Percentiles rank a stretch among this genome's conserved stretches.
Evolutionary conservation across 129 eudicot species (phyloP).

Genomic region (Sambucus nigra): DNA sequence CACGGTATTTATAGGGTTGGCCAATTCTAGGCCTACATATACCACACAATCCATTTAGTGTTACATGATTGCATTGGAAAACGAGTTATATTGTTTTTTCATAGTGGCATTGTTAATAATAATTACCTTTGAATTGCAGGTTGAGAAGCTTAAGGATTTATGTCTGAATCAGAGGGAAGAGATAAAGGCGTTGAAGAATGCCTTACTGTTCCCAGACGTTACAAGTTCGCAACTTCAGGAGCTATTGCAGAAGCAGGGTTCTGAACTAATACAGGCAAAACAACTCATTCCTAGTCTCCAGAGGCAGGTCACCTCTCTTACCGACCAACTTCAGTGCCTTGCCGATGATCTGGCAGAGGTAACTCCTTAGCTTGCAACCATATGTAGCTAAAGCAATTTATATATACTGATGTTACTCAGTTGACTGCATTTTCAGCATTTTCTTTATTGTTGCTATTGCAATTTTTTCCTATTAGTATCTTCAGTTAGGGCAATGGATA

Average conservation of each 20-base stretch:
- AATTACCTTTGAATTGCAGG: conserved; percentile 26
- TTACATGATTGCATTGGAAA: not conserved
- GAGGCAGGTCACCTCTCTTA: conserved; percentile 78
- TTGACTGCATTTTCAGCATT: no score
- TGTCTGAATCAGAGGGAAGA: conserved; percentile 96
- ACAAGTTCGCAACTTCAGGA: conserved; percentile 48
- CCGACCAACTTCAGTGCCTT: conserved; percentile 70
- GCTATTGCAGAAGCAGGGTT: conserved; percentile 60
- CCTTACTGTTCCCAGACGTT: conserved; percentile 73
- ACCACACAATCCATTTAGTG: no score
- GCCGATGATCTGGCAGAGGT: conserved; percentile 95
- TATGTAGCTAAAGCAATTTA: not conserved
- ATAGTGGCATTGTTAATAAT: not conserved
- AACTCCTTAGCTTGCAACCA: not conserved
- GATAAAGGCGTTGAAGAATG: conserved; percentile 71
- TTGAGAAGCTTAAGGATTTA: conserved; percentile 82
- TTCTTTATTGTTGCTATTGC: not conserved
- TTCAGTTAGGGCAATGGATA: not conserved
- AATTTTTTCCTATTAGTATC: not conserved
- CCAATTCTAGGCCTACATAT: no score
- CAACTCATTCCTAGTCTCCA: conserved; percentile 77
- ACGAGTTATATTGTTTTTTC: not conserved
- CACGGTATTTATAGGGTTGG: no score
- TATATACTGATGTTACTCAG: not conserved
- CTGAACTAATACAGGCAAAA: conserved; percentile 74